Evolutionary conservation across 805 yeast species (phyloP).

Genomic region (Metschnikowia santaceciliae): DNA sequence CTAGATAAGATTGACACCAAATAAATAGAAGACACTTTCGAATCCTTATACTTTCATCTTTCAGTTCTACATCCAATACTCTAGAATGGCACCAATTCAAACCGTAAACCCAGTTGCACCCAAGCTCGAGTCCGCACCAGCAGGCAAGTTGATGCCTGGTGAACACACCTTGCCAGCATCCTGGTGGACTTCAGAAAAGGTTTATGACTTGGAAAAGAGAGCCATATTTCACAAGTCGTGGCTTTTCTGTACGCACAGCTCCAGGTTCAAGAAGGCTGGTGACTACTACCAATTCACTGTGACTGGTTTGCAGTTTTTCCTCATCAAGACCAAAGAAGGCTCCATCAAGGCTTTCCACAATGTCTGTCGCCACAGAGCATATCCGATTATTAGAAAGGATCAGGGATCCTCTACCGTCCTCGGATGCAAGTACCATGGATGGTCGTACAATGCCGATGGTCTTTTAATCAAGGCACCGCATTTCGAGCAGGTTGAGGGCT

Average conservation of each 20-base stretch:
- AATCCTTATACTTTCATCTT: neutral
- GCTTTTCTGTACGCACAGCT: slow-evolving; percentile 50
- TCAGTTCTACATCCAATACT: neutral
- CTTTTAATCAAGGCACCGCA: slow-evolving; percentile 58
- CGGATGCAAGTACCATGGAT: slow-evolving; percentile 62
- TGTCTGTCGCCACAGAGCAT: slow-evolving; percentile 63
- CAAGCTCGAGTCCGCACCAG: neutral
- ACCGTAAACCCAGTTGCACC: neutral
- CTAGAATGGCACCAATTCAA: slow-evolving; percentile 5
- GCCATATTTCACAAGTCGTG: slow-evolving; percentile 55
- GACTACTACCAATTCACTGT: slow-evolving; percentile 51
- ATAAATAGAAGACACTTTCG: neutral
- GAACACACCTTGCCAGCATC: slow-evolving; percentile 57
- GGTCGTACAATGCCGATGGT: slow-evolving; percentile 64
- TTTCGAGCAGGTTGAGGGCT: slow-evolving; percentile 56
- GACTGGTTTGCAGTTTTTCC: slow-evolving; percentile 52
- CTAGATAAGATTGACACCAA: neutral
- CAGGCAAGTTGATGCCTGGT: slow-evolving; percentile 21
- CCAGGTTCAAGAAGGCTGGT: slow-evolving; percentile 55
- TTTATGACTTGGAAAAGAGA: slow-evolving; percentile 55
- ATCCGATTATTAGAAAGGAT: slow-evolving; percentile 56
- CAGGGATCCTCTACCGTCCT: slow-evolving; percentile 54
- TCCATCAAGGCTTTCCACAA: slow-evolving; percentile 58
- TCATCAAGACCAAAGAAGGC: slow-evolving; percentile 50
- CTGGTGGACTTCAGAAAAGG: slow-evolving; percentile 61